Conservation (phyloP, 2,329 filamentous ascomycete genomes). For the Neophaeococcomyces aloes region DNA sequence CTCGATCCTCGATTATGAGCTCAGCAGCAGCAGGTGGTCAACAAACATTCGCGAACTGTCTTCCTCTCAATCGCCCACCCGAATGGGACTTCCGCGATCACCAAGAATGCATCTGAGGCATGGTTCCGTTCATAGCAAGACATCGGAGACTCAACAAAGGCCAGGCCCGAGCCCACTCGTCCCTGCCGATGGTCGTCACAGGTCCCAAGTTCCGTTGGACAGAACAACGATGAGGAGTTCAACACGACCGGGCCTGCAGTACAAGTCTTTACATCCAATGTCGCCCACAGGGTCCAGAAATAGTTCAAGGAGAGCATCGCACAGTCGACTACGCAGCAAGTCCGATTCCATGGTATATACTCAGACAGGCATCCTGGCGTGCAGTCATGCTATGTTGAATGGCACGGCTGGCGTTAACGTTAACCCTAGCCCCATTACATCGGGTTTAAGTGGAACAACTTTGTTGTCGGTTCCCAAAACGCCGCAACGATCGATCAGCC, state of each 20-base stretch:
- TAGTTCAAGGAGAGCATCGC: not conserved
- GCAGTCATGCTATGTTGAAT: slow-evolving; percentile 3
- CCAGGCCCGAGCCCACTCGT: not conserved
- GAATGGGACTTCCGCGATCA: not conserved
- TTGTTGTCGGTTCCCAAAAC: slow-evolving; percentile 1
- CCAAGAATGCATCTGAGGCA: slow-evolving; percentile 1
- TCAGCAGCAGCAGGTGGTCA: slow-evolving; percentile 5
- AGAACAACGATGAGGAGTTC: not conserved
- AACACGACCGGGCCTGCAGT: not conserved
- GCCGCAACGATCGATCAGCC: not conserved
- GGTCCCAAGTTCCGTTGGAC: not conserved
- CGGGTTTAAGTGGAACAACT: slow-evolving; percentile 1
- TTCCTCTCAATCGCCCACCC: not conserved
- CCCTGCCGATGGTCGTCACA: not conserved
- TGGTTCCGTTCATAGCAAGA: not conserved
- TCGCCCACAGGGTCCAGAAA: not conserved
- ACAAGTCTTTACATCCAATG: not conserved
- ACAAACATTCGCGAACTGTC: slow-evolving; percentile 3
- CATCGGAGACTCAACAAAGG: not conserved
- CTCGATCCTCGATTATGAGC: slow-evolving; percentile 4
- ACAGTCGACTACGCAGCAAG: not conserved
- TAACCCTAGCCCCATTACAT: not conserved
- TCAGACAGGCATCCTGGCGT: not conserved
- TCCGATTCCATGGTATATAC: not conserved
- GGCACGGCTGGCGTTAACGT: too few species aligned